phyloP scores from a whole-genome alignment of 805 yeast species.

The Scheffersomyces lignosus region DNA sequence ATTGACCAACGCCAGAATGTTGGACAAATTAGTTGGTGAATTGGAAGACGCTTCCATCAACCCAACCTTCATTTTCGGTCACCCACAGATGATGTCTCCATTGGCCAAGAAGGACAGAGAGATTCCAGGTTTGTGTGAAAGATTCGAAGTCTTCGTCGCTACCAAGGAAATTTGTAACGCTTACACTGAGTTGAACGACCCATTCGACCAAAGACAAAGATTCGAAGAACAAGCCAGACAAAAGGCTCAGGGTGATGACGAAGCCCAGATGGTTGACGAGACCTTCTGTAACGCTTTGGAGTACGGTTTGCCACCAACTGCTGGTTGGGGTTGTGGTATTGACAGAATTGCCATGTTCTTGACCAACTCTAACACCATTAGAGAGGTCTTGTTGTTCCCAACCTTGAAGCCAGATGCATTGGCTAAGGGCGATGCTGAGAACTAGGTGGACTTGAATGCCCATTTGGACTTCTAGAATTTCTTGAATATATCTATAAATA shows the following conservation, averaged over 20 bases:
- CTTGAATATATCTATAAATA: too few species aligned
- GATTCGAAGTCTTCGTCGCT: slow-evolving; percentile 97
- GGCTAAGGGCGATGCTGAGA: slow-evolving; percentile 37
- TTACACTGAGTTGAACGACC: slow-evolving; percentile 98
- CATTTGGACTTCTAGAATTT: too few species aligned
- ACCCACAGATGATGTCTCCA: slow-evolving; percentile 99
- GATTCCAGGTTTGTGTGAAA: slow-evolving; percentile 92
- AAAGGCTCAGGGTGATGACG: slow-evolving; percentile 98
- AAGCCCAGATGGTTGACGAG: slow-evolving; percentile 96
- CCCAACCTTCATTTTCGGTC: slow-evolving; percentile 98
- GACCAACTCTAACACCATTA: slow-evolving; percentile 92
- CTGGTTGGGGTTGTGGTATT: slow-evolving; percentile 99
- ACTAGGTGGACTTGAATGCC: slow-evolving; percentile 7
- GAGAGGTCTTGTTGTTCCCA: slow-evolving; percentile 98
- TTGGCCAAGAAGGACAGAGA: slow-evolving; percentile 94
- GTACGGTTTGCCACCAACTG: slow-evolving; percentile 98
- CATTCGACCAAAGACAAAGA: slow-evolving; percentile 96
- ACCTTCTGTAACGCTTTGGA: slow-evolving; percentile 96
- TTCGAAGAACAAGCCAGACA: slow-evolving; percentile 99
- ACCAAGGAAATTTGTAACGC: slow-evolving; percentile 98
- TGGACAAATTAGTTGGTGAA: slow-evolving; percentile 96
- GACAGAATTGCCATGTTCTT: slow-evolving; percentile 98
- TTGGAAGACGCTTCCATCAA: slow-evolving; percentile 91
- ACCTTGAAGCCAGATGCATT: slow-evolving; percentile 90
- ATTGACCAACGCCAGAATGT: slow-evolving; percentile 96